Conservation (phyloP, 345 rosid species). For the Sisymbrium irio region DNA sequence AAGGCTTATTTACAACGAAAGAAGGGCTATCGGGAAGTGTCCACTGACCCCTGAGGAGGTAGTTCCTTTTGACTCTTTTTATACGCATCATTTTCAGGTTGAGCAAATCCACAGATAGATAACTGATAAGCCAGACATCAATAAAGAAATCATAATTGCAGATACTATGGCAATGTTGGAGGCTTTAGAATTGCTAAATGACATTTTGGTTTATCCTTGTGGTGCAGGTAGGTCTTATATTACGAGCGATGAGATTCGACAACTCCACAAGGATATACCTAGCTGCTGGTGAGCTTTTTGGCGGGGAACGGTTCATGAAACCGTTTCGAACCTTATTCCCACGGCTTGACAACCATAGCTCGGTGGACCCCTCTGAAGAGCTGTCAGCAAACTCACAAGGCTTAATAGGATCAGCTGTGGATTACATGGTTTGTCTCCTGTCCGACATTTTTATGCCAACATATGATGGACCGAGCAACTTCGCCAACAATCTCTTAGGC, state of each 20-base stretch:
- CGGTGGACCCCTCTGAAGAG: slow-evolving; percentile 78
- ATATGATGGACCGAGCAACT: slow-evolving; percentile 99
- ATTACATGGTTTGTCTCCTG: slow-evolving; percentile 98
- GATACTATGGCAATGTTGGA: not conserved
- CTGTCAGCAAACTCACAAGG: slow-evolving; percentile 59
- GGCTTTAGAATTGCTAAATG: slow-evolving; percentile 11
- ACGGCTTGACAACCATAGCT: slow-evolving; percentile 88
- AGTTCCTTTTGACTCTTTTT: slow-evolving; percentile 4
- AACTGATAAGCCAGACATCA: not conserved
- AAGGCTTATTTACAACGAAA: slow-evolving; percentile 59
- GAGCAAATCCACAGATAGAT: not conserved
- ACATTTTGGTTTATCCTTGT: slow-evolving; percentile 21
- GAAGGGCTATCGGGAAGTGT: slow-evolving; percentile 89
- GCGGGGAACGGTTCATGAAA: slow-evolving; percentile 86
- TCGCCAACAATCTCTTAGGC: slow-evolving; percentile 97
- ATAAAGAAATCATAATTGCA: slow-evolving; percentile 3
- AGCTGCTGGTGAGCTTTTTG: slow-evolving; percentile 96
- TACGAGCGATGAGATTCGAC: slow-evolving; percentile 86
- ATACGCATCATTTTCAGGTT: slow-evolving; percentile 11
- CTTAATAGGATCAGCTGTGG: slow-evolving; percentile 94
- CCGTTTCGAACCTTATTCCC: slow-evolving; percentile 83
- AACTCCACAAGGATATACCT: slow-evolving; percentile 86
- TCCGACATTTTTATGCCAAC: slow-evolving; percentile 98
- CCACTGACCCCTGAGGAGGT: slow-evolving; percentile 97
- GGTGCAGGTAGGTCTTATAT: slow-evolving; percentile 85